phyloP scores from a whole-genome alignment of 768 basidiomycete genomes.

The Panaeolus cyanescens region DNA sequence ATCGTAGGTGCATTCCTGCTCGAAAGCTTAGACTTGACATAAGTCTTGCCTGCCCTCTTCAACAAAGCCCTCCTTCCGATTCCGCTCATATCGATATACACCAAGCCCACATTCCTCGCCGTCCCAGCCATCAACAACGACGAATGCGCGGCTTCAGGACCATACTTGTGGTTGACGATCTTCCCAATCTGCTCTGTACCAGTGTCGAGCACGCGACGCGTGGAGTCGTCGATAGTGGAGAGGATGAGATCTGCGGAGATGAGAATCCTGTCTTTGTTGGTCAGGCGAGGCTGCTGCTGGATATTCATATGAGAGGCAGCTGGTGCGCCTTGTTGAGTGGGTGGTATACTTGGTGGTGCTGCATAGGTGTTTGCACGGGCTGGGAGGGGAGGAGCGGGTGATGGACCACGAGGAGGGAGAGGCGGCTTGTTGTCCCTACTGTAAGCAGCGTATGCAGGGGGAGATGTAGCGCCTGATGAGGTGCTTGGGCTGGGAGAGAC shows the following conservation, averaged over 20 bases:
- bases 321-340: constrained; percentile 1
- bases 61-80: constrained; percentile 72
- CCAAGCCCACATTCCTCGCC: constrained; percentile 69
- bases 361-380: constrained; percentile 24
- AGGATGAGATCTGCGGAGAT: constrained; percentile 69
- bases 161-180: constrained; percentile 66
- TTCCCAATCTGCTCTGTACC: constrained; percentile 49
- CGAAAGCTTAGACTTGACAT: constrained; percentile 44
- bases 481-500: background rate
- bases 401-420: constrained; percentile 33
- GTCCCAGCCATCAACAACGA: constrained; percentile 63
- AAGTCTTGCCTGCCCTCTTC: constrained; percentile 60
- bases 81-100: constrained; percentile 77
- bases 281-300: constrained; percentile 30
- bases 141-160: constrained; percentile 60
- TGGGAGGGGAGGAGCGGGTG: constrained; percentile 38
- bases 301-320: constrained; percentile 14
- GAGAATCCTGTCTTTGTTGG: constrained; percentile 49
- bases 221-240: constrained; percentile 62
- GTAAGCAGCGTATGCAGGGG: constrained; percentile 8
- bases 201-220: constrained; percentile 51
- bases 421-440: constrained; percentile 25
- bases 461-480: background rate
- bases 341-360: constrained; percentile 1
- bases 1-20: constrained; percentile 9